Evolutionary conservation across 768 basidiomycete genomes (phyloP), one percentile per base, ranked within the genome.

Genomic region (Auricularia heimuer): DNA sequence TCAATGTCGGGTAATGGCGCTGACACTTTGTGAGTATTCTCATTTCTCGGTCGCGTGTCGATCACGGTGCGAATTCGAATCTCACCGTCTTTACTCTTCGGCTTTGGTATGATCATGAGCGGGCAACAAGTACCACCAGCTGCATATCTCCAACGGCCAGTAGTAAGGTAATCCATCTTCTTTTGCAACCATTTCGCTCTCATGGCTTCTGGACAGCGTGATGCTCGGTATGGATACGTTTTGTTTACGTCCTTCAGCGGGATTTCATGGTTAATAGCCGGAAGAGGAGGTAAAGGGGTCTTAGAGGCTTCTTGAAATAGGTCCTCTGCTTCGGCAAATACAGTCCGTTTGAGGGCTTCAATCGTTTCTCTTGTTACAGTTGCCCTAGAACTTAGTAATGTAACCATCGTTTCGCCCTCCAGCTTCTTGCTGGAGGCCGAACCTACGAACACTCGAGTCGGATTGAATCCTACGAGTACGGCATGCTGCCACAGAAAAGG

Each of bases 191-290:
- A 39, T 39, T 39, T 24, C 4, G 47, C 4, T 6, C 47, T 35
- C 3, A 68, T 24, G 3, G 65, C 65, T 16, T 66, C 54, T 3
- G 67, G 62, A 34, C 67, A 68, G 47, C 47, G 63, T 11, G 67
- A 63, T n/a, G 65, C 62, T 4, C 65, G 29, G 61, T 62, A 68
- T 14, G 54, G 44, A 24, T 65, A 66, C 10, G 62, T 42, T 24
- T 63, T 66, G 4, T 7, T 16, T 37, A 67, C 66, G 51, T 68
- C 67, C 12, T 64, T 68, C 21, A 68, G 54, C 3, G 67, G 67
- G n/a, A 68, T 66, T 24, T 51, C 18, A 37, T 68, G 67, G 42
- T 68, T 68, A 2, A 68, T 62, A 4, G 65, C 65, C 60, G 62
- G 44, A 4, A 63, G 21, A 12, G 67, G 67, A 18, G 67, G 67